A percentile compares a stretch with the other conserved stretches of the same genome.
Evolutionary conservation across 1,284 basidiomycete genomes (phyloP).

Genomic region (Trichosporon sp.): DNA sequence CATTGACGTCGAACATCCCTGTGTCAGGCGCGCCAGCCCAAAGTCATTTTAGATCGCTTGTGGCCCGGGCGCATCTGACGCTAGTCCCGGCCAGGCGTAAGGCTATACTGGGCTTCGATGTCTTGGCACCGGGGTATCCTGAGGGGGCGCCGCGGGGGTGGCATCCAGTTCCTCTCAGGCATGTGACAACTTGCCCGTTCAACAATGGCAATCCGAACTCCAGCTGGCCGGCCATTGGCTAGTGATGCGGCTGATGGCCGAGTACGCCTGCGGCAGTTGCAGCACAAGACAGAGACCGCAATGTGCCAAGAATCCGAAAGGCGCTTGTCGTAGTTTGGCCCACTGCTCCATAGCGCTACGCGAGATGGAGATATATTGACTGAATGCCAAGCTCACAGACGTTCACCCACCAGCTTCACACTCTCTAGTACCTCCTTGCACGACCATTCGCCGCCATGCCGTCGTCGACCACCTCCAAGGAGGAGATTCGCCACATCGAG

Average conservation of each 20-base stretch:
- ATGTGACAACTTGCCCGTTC: neutral
- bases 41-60: neutral
- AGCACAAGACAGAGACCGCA: neutral
- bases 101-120: neutral
- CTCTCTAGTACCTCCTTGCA: neutral
- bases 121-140: neutral
- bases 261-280: slow-evolving; percentile 1
- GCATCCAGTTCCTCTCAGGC: neutral
- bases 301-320: neutral
- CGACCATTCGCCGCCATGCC: neutral
- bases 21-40: neutral
- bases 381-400: neutral
- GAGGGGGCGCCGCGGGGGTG: neutral
- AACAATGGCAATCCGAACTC: slow-evolving; percentile 5
- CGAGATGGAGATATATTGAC: neutral
- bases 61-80: no score
- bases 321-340: neutral
- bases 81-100: neutral
- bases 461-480: slow-evolving; percentile 20
- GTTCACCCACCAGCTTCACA: neutral
- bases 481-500: slow-evolving; percentile 23
- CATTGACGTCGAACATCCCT: neutral
- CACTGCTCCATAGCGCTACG: neutral
- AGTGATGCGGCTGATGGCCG: neutral
- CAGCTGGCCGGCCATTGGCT: slow-evolving; percentile 2